Evolutionary conservation across 106 monocot genomes (phyloP).

Genomic region (Triglochin maritima): DNA sequence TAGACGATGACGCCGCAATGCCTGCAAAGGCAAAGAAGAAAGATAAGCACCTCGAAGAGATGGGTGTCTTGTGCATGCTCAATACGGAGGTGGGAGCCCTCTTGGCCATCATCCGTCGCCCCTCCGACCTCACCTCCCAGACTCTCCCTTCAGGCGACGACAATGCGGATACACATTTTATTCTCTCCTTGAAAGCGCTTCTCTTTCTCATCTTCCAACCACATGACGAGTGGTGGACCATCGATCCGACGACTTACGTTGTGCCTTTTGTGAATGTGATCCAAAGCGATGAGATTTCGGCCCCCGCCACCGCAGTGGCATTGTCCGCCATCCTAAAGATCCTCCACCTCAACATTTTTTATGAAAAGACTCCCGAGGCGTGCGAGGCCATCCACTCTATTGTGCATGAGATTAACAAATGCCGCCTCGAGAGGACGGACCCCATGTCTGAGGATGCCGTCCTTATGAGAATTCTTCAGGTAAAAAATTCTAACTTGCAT

Average conservation of each 20-base stretch:
- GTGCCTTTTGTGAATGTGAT: constrained; percentile 59
- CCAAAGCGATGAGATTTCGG: constrained; percentile 68
- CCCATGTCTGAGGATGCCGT: constrained; percentile 56
- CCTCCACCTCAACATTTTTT: constrained; percentile 52
- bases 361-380: constrained; percentile 58
- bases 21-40: not conserved
- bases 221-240: constrained; percentile 25
- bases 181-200: constrained; percentile 64
- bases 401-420: constrained; percentile 12
- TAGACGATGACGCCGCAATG: not conserved
- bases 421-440: constrained; percentile 67
- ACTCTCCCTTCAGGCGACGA: constrained; percentile 5
- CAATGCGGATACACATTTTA: constrained; percentile 17
- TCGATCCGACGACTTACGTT: constrained; percentile 48
- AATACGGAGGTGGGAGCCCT: constrained; percentile 79
- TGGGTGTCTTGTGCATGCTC: constrained; percentile 88
- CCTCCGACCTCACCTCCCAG: constrained; percentile 10
- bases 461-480: constrained; percentile 43
- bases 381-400: constrained; percentile 64
- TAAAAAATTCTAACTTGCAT: no score
- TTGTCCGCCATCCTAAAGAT: constrained; percentile 71
- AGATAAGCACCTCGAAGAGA: constrained; percentile 27
- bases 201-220: constrained; percentile 71
- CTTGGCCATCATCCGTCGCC: constrained; percentile 72
- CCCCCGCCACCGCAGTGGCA: constrained; percentile 60